phyloP scores from a whole-genome alignment of 768 basidiomycete genomes.

The Calocybe cyanea region DNA sequence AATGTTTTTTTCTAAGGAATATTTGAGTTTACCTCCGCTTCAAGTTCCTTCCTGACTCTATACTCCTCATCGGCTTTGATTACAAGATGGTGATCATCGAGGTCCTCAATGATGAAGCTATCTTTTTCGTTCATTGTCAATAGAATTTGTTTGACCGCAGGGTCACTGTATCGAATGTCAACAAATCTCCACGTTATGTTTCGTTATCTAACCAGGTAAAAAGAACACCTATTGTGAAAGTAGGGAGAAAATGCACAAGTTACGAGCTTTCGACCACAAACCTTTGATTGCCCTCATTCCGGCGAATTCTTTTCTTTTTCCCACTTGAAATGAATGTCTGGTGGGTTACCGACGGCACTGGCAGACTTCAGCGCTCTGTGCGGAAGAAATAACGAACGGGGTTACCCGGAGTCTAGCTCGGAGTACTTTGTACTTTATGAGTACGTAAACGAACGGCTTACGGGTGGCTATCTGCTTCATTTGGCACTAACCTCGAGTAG shows the following conservation, averaged over 20 bases:
- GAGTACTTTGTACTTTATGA: too few relatives aligned
- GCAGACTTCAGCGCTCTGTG: too few relatives aligned
- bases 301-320: neutral
- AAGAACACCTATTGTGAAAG: conserved; percentile 47
- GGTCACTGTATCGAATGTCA: conserved; percentile 58
- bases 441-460: too few relatives aligned
- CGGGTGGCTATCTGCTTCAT: too few relatives aligned
- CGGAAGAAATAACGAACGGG: too few relatives aligned
- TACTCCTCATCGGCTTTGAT: conserved; percentile 83
- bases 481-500: too few relatives aligned
- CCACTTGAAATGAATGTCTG: too few relatives aligned
- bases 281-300: conserved; percentile 66
- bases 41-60: conserved; percentile 66
- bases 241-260: neutral
- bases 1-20: neutral
- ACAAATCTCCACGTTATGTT: too few relatives aligned
- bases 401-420: too few relatives aligned
- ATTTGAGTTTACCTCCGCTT: conserved; percentile 57
- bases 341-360: too few relatives aligned
- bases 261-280: conserved; percentile 1
- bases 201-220: conserved; percentile 51
- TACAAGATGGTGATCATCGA: conserved; percentile 80
- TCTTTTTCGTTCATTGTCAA: conserved; percentile 77
- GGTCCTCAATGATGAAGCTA: conserved; percentile 81
- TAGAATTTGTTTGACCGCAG: conserved; percentile 86